A percentile compares a stretch with the other conserved stretches of the same genome.
These are phyloP conservation scores for Geotrichum siamense DNA, from an alignment of 1,139 yeast species.

Conservation along the genomic window DNA sequence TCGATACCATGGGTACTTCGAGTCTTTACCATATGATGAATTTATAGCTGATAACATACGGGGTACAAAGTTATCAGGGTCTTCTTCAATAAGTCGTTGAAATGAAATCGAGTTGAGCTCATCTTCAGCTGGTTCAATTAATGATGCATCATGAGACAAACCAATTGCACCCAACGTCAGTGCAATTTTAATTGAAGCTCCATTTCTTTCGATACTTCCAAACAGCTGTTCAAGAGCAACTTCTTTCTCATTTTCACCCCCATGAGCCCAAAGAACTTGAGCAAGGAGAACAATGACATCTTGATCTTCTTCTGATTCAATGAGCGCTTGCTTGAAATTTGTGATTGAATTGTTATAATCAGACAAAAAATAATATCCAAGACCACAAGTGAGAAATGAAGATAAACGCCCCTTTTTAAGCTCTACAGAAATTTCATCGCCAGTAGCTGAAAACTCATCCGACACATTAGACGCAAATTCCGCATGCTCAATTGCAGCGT, in stretches of 20 bases:
- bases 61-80: constrained; percentile 39
- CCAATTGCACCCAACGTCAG: constrained; percentile 78
- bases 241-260: constrained; percentile 63
- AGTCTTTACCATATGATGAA: constrained; percentile 21
- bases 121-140: constrained; percentile 56
- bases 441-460: constrained; percentile 36
- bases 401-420: constrained; percentile 40
- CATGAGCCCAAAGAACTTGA: constrained; percentile 70
- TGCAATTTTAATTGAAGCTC: constrained; percentile 53
- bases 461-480: constrained; percentile 49
- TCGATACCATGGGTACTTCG: constrained; percentile 50
- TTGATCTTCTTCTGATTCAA: constrained; percentile 47
- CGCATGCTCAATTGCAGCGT: constrained; percentile 54
- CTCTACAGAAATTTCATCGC: constrained; percentile 24
- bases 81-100: constrained; percentile 45
- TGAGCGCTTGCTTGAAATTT: constrained; percentile 57
- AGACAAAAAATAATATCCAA: constrained; percentile 55
- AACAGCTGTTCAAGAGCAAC: constrained; percentile 55
- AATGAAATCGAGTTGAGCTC: constrained; percentile 54
- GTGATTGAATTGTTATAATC: constrained; percentile 59
- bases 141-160: constrained; percentile 52
- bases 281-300: constrained; percentile 66
- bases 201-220: constrained; percentile 54
- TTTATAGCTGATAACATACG: constrained; percentile 45
- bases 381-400: constrained; percentile 60